Evolutionary conservation across 1,284 basidiomycete species (phyloP), one percentile per base, ranked within the genome.

Genomic region (Gomphus bonarii): DNA sequence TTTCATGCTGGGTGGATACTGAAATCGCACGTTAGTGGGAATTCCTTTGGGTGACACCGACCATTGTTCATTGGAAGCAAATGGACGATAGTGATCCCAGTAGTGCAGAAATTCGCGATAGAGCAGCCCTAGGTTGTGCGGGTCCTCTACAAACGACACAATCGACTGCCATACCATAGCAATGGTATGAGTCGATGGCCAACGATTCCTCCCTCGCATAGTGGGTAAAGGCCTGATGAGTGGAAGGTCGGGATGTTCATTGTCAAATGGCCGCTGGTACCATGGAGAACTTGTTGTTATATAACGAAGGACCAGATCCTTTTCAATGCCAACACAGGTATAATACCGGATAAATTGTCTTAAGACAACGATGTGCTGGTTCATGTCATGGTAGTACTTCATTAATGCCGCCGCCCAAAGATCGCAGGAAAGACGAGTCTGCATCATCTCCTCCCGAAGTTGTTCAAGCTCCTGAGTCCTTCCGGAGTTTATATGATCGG

Each of bases 141-240:
- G 9, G 35, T 43, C 38, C 40, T 46, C 16, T n/a, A 40, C 40
- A 14, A 58, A 33, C 7, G 38, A 7, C 14, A 48, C 57, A 46
- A 58, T 11, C 14, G 57, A 50, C 20, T 35, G 35, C 57, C 57
- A 58, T 18, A 53, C 57, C 50, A 58, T 53, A 9, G 50, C 28
- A 16, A 58, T 20, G 33, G 40, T 47, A 28, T 58, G 57, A 30
- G 50, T 53, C 10, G 57, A 52, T n/a, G 57, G 57, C 42, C 50
- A 58, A 6, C 57, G 50, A 14, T 42, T 48, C 31, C 22, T 28
- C 16, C 48, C 55, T 31, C 30, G 38, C 42, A 28, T 33, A 18
- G 10, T 18, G 18, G 31, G 31, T 28, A 40, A 20, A 14, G 40
- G 30, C 11, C 14, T 35, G 20, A 33, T 47, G 16, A 52, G 20